Conservation (phyloP, 2,329 filamentous ascomycete genomes). For the Pseudopithomyces chartarum region DNA sequence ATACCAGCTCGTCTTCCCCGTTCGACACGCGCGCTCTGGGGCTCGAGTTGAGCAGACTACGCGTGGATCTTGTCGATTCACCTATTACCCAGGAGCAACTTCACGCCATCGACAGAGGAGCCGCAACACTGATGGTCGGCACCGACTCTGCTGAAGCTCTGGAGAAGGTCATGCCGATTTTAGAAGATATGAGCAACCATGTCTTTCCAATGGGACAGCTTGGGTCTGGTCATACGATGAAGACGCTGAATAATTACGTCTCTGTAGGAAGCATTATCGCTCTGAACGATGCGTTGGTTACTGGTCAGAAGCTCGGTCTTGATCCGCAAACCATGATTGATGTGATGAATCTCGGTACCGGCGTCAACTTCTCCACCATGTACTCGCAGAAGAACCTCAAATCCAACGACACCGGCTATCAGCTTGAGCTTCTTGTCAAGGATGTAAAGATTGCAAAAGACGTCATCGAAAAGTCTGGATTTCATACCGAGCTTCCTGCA, state of each 20-base stretch:
- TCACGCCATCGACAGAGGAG: conserved; percentile 41
- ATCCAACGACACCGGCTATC: conserved; percentile 40
- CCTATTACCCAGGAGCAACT: conserved; percentile 46
- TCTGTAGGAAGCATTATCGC: conserved; percentile 42
- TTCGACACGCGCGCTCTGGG: conserved; percentile 42
- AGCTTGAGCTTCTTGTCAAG: conserved; percentile 42
- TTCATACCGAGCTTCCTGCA: conserved; percentile 36
- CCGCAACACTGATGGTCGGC: conserved; percentile 44
- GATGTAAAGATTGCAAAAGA: conserved; percentile 44
- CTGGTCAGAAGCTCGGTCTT: conserved; percentile 43
- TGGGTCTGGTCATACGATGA: conserved; percentile 44
- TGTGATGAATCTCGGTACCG: conserved; percentile 49
- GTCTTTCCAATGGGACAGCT: conserved; percentile 44
- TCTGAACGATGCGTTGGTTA: conserved; percentile 36
- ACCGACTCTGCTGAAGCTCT: conserved; percentile 28
- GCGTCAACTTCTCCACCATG: conserved; percentile 44
- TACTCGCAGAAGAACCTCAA: conserved; percentile 31
- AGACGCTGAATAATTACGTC: conserved; percentile 46
- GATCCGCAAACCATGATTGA: conserved; percentile 48
- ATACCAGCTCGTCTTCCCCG: conserved; percentile 43
- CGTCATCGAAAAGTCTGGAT: conserved; percentile 38
- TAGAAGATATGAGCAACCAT: conserved; percentile 40
- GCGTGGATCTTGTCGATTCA: conserved; percentile 40
- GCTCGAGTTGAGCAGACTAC: conserved; percentile 33
- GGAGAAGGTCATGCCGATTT: conserved; percentile 38